Conservation (phyloP, 768 basidiomycete genomes). For the Suillus spraguei region DNA sequence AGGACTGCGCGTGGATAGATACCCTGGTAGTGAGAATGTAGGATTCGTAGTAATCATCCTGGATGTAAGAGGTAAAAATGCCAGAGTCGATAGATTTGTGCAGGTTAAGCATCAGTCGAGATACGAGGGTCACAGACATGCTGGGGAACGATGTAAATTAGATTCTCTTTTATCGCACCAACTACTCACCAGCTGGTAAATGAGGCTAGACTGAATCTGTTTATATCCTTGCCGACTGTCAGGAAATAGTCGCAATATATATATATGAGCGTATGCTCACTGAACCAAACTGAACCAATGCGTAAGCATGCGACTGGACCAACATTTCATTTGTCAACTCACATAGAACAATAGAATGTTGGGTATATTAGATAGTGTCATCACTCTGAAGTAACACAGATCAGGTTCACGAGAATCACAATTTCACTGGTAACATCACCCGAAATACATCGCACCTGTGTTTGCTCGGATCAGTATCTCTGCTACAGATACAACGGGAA, state of each 20-base stretch:
- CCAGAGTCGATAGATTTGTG: constrained; percentile 39
- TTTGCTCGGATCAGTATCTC: neutral
- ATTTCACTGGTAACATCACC: constrained; percentile 35
- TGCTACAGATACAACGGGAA: neutral
- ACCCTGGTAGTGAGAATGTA: neutral
- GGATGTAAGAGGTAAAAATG: constrained; percentile 5
- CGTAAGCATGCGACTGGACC: neutral
- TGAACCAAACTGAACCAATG: neutral
- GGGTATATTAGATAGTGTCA: constrained; percentile 52
- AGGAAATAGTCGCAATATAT: neutral
- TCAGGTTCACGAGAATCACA: neutral
- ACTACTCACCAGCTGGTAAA: neutral
- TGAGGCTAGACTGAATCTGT: neutral
- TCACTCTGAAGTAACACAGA: constrained; percentile 38
- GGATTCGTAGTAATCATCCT: neutral
- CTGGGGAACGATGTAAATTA: constrained; percentile 24
- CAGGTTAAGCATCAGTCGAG: constrained; percentile 58
- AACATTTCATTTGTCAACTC: constrained; percentile 9
- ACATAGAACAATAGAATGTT: constrained; percentile 48
- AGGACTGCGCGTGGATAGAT: neutral
- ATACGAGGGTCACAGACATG: constrained; percentile 54
- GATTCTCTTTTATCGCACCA: neutral
- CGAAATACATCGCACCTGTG: constrained; percentile 57
- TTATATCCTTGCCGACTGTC: neutral
- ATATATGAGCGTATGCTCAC: neutral